A percentile compares a stretch with the other conserved stretches of the same genome.
phyloP scores from a whole-genome alignment of 805 yeast genomes.

The Dipodascus geniculatus region DNA sequence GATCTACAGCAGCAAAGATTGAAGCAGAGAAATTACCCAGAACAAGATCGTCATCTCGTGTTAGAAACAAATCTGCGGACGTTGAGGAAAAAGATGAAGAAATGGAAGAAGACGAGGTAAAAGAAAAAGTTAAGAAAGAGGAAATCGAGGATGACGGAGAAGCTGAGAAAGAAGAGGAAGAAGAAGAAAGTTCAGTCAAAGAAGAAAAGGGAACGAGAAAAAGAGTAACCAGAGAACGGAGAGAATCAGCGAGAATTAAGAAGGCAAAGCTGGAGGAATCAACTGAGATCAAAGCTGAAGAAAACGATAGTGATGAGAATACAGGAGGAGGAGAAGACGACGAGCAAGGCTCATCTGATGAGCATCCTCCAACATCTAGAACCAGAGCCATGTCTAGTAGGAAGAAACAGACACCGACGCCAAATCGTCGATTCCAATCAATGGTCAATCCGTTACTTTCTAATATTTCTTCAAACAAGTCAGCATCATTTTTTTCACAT shows the following conservation, averaged over 20 bases:
- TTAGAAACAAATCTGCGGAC: background rate
- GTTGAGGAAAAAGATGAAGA: conserved; percentile 6
- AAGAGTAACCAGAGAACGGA: conserved; percentile 5
- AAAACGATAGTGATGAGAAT: conserved; percentile 3
- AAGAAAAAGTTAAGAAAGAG: conserved; percentile 5
- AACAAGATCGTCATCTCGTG: background rate
- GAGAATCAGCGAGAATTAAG: conserved; percentile 3
- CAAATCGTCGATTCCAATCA: conserved; percentile 45
- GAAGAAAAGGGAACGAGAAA: conserved; percentile 8
- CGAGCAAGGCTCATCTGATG: conserved; percentile 7
- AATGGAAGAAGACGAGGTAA: conserved; percentile 7
- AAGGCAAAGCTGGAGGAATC: conserved; percentile 2
- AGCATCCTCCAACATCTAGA: conserved; percentile 6
- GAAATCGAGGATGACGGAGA: conserved; percentile 7
- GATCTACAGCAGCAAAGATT: background rate
- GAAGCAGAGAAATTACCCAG: background rate
- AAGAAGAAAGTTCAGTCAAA: conserved; percentile 10
- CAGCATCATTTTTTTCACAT: conserved; percentile 59
- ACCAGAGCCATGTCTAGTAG: conserved; percentile 2
- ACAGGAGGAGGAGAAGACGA: conserved; percentile 1
- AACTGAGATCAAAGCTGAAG: conserved; percentile 5
- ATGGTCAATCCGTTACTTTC: conserved; percentile 50
- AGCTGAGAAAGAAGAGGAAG: conserved; percentile 9
- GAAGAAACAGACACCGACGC: conserved; percentile 6
- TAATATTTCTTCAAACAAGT: conserved; percentile 57